Evolutionary conservation across 208 protist genomes (phyloP), one percentile per base, ranked within the genome.

Genomic region (Trypanosoma cruzi): DNA sequence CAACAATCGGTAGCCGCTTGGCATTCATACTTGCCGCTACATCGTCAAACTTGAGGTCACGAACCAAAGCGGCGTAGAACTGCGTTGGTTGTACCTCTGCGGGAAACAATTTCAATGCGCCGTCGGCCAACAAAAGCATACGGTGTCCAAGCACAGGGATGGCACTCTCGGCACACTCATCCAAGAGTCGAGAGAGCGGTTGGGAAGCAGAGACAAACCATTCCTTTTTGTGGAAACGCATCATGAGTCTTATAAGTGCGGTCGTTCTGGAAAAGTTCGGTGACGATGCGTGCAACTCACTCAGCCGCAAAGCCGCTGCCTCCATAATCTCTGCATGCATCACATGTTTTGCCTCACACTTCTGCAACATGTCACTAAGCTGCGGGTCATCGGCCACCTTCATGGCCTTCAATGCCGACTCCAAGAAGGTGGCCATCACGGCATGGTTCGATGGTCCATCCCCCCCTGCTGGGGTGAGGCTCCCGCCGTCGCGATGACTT

Each of bases 291-390:
- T 86, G 84, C 7, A 94, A 65, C 50, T 64, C 54, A 2, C 73
- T 20, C 4, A 94, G 60, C 32, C 85, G 82, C 34, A 64, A 0
- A 18, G 86, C 71, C 0, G 64, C 65, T 0, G 80, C 77, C 29
- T 89, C 70, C 80, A 94, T 86, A 48, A 89, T 75, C 34, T 71
- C 68, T 0, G 76, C 44, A 32, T 88, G 81, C 88, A 91, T 91
- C 53, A 91, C 70, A 28, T 80, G 68, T 22, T 72, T 78, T 32
- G 55, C 67, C 63, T 87, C 85, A 60, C 88, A 94, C 73, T 86
- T 85, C 28, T 75, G 75, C 53, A 94, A 55, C 63, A 94, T 73
- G 24, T 88, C 81, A 44, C 77, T 62, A 34, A 94, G 71, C 62
- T 79, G 77, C 44, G 79, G 58, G 10, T 66, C 71, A 54, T 89